phyloP scores from a whole-genome alignment of 208 protist species.

The Acanthamoeba healyi region DNA sequence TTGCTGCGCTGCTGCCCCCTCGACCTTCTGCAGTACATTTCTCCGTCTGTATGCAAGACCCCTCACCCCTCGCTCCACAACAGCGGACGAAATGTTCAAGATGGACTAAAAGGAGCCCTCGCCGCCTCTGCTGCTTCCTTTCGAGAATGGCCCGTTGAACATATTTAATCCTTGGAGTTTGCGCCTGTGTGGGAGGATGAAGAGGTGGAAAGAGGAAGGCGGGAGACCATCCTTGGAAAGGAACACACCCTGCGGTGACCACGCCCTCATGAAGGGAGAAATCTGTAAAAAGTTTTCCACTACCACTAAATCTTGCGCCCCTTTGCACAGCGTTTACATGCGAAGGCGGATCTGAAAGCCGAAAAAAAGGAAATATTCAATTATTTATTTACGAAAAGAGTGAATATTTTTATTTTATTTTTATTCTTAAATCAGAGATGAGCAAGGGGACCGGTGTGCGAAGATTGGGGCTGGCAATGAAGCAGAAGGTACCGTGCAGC shows the following conservation, averaged over 20 bases:
- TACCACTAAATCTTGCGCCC: slow-evolving; percentile 41
- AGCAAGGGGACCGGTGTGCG: slow-evolving; percentile 11
- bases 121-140: neutral
- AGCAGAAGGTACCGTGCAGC: slow-evolving; percentile 38
- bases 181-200: slow-evolving; percentile 16
- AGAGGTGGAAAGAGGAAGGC: neutral
- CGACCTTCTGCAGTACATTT: neutral
- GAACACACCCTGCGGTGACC: neutral
- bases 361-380: no score
- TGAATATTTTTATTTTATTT: no score
- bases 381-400: neutral
- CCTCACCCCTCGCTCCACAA: neutral
- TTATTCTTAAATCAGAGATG: no score
- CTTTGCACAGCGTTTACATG: neutral
- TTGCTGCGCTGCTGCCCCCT: no score
- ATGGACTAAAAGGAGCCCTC: slow-evolving; percentile 23
- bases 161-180: slow-evolving; percentile 11
- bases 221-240: slow-evolving; percentile 2
- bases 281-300: slow-evolving; percentile 73
- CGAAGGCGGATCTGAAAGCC: no score
- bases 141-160: neutral
- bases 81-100: slow-evolving; percentile 50
- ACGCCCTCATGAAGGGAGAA: neutral
- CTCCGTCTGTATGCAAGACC: neutral
- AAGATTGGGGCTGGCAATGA: neutral